Percentiles rank a stretch among this genome's conserved stretches.
phyloP scores from a whole-genome alignment of 345 rosid species.

The Gossypium bickii region DNA sequence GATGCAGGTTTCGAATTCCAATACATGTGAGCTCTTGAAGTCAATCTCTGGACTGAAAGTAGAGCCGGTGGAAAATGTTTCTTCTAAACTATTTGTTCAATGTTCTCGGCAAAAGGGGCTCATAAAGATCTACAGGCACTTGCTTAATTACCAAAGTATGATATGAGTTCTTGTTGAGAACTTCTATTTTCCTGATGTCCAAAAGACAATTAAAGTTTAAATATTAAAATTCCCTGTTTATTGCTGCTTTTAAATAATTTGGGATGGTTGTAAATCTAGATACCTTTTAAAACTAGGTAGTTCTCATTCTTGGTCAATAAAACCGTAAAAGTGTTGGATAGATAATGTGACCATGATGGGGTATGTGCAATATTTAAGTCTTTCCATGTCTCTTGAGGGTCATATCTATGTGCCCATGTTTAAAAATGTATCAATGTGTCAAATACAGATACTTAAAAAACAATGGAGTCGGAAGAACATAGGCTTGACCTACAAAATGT shows the following conservation, averaged over 20 bases:
- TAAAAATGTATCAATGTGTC: background rate
- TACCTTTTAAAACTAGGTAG: background rate
- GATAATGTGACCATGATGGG: no score
- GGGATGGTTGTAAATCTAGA: background rate
- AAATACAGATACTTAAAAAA: no score
- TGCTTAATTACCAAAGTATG: conserved; percentile 79
- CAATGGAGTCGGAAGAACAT: background rate
- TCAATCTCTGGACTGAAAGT: conserved; percentile 85
- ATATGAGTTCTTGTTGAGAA: conserved; percentile 16
- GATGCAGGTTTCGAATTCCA: conserved; percentile 70
- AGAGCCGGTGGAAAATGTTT: conserved; percentile 80
- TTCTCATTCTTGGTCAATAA: background rate
- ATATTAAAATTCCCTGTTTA: background rate
- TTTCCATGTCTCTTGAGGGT: background rate
- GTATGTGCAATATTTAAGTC: background rate
- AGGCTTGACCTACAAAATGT: background rate
- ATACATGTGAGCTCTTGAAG: conserved; percentile 80
- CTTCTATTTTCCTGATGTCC: background rate
- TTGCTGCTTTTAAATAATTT: background rate
- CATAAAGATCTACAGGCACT: conserved; percentile 86
- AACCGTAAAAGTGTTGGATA: background rate
- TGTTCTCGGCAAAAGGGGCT: conserved; percentile 95
- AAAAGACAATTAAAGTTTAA: background rate
- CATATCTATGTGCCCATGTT: background rate
- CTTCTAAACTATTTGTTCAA: conserved; percentile 94